These are phyloP conservation scores for Pleurotus cornucopiae DNA, from an alignment of 768 basidiomycete species.

Conservation along the genomic window DNA sequence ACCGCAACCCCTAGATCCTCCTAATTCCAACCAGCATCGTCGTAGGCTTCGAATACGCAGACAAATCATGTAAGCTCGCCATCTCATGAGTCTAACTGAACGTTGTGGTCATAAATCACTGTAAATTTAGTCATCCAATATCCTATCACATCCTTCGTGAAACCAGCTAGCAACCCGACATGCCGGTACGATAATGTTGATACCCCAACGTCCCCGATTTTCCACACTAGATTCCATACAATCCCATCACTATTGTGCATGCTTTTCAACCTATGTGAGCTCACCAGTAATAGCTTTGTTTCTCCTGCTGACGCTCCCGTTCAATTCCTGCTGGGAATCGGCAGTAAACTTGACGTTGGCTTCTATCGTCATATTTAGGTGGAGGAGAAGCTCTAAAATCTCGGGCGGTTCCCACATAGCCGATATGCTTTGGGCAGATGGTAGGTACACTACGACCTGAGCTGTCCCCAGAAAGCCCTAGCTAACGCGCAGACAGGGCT, in stretches of 20 bases:
- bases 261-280: background rate
- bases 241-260: slow-evolving; percentile 1
- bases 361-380: background rate
- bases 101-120: background rate
- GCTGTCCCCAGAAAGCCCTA: background rate
- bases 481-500: background rate
- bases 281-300: background rate
- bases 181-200: background rate
- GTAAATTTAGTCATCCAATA: background rate
- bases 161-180: background rate
- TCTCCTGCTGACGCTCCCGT: background rate
- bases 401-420: background rate
- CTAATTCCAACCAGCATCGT: background rate
- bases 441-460: background rate
- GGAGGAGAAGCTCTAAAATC: background rate
- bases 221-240: background rate
- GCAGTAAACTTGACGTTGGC: background rate
- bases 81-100: background rate
- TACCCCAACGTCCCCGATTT: background rate
- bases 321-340: background rate
- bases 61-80: background rate
- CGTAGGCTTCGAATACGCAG: background rate
- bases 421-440: slow-evolving; percentile 3
- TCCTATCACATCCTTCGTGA: background rate
- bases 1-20: background rate